These are phyloP conservation scores for Mortierella sp. DNA, from an alignment of 371 early-diverging fungal genomes.

Conservation along the genomic window DNA sequence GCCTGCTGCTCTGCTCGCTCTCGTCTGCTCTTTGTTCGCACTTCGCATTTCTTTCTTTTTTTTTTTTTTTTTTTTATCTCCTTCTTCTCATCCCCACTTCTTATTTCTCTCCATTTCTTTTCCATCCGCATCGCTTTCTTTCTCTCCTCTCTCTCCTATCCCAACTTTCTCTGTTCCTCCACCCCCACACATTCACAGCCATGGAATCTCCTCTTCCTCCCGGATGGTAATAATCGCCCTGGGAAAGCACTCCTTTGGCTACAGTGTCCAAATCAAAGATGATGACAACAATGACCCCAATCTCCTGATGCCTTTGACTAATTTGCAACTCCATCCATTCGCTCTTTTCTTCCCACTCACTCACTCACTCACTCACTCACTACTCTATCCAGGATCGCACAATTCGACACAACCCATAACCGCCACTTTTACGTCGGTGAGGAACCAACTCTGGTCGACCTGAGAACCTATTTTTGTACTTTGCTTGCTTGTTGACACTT, in stretches of 20 bases:
- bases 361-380: too few species aligned
- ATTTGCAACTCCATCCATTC: too few species aligned
- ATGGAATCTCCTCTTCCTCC: slow-evolving; percentile 38
- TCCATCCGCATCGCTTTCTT: background rate
- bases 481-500: background rate
- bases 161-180: background rate
- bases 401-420: slow-evolving; percentile 41
- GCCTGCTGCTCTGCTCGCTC: too few species aligned
- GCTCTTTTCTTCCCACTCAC: too few species aligned
- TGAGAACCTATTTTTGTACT: background rate
- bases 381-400: slow-evolving; percentile 33
- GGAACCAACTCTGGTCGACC: too few species aligned
- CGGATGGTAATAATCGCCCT: slow-evolving; percentile 31
- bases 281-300: background rate
- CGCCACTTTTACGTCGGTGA: slow-evolving; percentile 45
- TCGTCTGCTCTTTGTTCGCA: background rate
- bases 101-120: background rate
- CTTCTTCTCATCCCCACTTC: background rate
- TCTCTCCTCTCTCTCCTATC: background rate
- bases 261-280: background rate
- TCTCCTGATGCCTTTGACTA: background rate
- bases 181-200: background rate
- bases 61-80: slow-evolving; percentile 4
- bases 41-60: background rate
- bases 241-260: too few species aligned